Percentiles rank a stretch among this genome's conserved stretches.
Evolutionary conservation across 2,329 filamentous ascomycete species (phyloP).

Genomic region (Diaporthe citrichinensis): DNA sequence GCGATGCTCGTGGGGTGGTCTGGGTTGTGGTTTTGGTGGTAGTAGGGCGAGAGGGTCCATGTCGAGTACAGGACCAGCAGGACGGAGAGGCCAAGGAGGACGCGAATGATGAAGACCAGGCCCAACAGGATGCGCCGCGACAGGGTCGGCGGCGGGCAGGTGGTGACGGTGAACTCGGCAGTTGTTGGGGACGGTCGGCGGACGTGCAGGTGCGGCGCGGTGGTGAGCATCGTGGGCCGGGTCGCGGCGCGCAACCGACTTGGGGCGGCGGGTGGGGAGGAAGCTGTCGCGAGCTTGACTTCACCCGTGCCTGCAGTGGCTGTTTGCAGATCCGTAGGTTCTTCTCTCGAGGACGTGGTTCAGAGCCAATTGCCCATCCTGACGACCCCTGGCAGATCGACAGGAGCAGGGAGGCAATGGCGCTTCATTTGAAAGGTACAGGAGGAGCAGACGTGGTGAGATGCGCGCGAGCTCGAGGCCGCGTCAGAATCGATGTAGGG

Average conservation of each 20-base stretch:
- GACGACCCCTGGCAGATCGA: slow-evolving; percentile 27
- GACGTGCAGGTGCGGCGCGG: slow-evolving; percentile 70
- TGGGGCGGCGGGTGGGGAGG: neutral
- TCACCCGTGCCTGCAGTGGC: neutral
- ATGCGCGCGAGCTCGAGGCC: slow-evolving; percentile 5
- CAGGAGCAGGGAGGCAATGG: slow-evolving; percentile 21
- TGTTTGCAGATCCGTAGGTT: slow-evolving; percentile 18
- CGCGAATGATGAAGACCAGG: slow-evolving; percentile 59
- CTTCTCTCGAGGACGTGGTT: slow-evolving; percentile 35
- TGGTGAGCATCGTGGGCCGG: slow-evolving; percentile 69
- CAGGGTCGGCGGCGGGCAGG: slow-evolving; percentile 70
- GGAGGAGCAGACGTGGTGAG: neutral
- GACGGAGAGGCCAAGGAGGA: slow-evolving; percentile 56
- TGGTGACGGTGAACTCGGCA: slow-evolving; percentile 93
- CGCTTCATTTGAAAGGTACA: neutral
- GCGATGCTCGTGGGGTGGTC: slow-evolving; percentile 28
- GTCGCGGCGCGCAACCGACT: slow-evolving; percentile 18
- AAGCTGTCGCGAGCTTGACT: neutral
- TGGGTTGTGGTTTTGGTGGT: slow-evolving; percentile 43
- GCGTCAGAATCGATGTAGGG: slow-evolving; percentile 8
- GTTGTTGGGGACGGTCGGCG: slow-evolving; percentile 87
- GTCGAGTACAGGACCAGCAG: slow-evolving; percentile 66
- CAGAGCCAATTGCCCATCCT: slow-evolving; percentile 39
- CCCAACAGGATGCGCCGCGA: slow-evolving; percentile 61
- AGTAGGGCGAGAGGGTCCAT: slow-evolving; percentile 56